phyloP scores from a whole-genome alignment of 345 rosid species.

The Rhodamnia rubescens region DNA sequence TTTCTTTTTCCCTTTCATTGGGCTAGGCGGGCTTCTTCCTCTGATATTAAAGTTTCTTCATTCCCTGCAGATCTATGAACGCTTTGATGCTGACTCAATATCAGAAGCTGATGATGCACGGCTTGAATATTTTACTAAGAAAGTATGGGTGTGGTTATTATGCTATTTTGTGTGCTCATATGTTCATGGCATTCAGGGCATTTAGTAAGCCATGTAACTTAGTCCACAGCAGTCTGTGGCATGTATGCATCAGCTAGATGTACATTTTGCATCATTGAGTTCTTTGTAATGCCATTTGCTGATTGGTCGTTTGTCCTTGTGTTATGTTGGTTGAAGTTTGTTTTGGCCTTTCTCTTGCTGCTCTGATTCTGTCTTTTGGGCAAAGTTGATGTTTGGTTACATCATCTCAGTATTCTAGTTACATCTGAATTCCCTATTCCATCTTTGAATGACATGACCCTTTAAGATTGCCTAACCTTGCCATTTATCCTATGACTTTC shows the following conservation, averaged over 20 bases:
- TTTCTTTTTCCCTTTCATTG: neutral
- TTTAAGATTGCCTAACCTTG: neutral
- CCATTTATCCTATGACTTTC: neutral
- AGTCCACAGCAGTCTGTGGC: neutral
- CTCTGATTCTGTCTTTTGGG: neutral
- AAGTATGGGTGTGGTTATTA: constrained; percentile 25
- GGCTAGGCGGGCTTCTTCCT: neutral
- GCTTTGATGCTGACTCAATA: constrained; percentile 52
- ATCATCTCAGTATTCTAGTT: neutral
- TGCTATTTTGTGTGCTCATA: neutral
- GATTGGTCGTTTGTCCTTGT: neutral
- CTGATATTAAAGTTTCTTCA: constrained; percentile 4
- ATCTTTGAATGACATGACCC: neutral
- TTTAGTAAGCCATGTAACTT: neutral
- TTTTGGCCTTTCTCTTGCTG: neutral
- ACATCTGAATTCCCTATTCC: neutral
- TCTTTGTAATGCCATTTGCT: neutral
- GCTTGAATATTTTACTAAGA: constrained; percentile 64
- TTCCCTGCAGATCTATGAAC: constrained; percentile 64
- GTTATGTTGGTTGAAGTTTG: neutral
- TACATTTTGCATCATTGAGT: neutral
- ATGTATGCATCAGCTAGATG: neutral
- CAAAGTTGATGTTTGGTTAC: neutral
- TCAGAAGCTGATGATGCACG: constrained; percentile 63
- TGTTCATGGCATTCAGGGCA: neutral